Evolutionary conservation across 345 rosid genomes (phyloP).

Genomic region (Linum usitatissimum): DNA sequence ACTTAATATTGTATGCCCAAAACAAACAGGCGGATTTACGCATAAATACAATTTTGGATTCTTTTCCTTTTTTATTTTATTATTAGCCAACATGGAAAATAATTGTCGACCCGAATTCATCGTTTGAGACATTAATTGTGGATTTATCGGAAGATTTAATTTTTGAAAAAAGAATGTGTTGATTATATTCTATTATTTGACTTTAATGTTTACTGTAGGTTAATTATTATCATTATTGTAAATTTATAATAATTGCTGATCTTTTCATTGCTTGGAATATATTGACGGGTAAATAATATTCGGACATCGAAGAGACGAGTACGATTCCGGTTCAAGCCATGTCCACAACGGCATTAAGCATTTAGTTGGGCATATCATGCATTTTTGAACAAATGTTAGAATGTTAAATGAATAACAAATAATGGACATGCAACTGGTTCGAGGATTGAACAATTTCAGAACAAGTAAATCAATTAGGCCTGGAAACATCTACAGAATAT

Average conservation of each 20-base stretch:
- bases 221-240: background rate
- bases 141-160: no score
- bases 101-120: background rate
- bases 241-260: background rate
- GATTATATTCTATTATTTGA: no score
- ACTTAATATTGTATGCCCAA: no score
- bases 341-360: no score
- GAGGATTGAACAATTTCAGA: no score
- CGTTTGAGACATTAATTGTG: background rate
- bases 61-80: background rate
- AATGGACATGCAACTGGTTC: no score
- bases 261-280: background rate
- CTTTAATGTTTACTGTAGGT: background rate
- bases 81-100: background rate
- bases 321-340: no score
- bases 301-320: background rate
- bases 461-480: constrained; percentile 5
- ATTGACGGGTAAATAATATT: background rate
- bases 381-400: no score
- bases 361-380: no score
- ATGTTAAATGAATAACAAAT: no score
- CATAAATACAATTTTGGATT: background rate
- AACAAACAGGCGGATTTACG: background rate
- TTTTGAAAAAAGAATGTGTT: background rate
- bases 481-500: background rate